Percentiles rank a stretch among this genome's conserved stretches.
These are phyloP conservation scores for Zasmidium citrigriseum DNA, from an alignment of 2,329 filamentous ascomycete genomes.

Conservation along the genomic window DNA sequence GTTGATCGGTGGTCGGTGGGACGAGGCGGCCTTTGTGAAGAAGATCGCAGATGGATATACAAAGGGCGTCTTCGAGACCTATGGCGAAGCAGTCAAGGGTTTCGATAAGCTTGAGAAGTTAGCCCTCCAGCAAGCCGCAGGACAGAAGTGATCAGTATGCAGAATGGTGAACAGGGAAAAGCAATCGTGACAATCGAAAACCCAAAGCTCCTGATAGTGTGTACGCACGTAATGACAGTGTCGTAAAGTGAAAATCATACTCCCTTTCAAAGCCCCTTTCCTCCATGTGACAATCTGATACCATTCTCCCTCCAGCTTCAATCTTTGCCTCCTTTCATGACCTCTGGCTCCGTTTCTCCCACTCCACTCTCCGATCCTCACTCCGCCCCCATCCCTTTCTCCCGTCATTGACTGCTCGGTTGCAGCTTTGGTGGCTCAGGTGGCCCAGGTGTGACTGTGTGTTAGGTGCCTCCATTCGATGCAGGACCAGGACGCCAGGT, in stretches of 20 bases:
- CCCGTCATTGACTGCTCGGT: background rate
- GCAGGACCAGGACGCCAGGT: background rate
- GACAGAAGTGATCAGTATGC: background rate
- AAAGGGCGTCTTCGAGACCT: slow-evolving; percentile 71
- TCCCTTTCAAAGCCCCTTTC: no score
- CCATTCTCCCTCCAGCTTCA: background rate
- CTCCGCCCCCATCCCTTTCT: background rate
- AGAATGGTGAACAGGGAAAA: no score
- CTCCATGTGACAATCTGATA: background rate
- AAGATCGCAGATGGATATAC: slow-evolving; percentile 82
- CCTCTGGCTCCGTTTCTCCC: no score
- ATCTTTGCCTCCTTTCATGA: background rate
- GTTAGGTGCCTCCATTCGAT: background rate
- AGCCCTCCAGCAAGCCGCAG: slow-evolving; percentile 50
- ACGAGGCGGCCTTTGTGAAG: slow-evolving; percentile 78
- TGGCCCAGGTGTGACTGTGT: slow-evolving; percentile 5
- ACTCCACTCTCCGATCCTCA: no score
- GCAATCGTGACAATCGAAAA: no score
- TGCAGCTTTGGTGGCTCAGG: slow-evolving; percentile 1
- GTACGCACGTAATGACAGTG: no score
- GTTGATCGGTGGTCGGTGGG: slow-evolving; percentile 80
- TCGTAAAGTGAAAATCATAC: no score
- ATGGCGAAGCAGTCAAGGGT: slow-evolving; percentile 73
- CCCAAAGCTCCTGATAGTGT: no score
- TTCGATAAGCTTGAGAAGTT: slow-evolving; percentile 74